Conservation (phyloP, 2,329 filamentous ascomycete species). For the Aspergillus glaucus region DNA sequence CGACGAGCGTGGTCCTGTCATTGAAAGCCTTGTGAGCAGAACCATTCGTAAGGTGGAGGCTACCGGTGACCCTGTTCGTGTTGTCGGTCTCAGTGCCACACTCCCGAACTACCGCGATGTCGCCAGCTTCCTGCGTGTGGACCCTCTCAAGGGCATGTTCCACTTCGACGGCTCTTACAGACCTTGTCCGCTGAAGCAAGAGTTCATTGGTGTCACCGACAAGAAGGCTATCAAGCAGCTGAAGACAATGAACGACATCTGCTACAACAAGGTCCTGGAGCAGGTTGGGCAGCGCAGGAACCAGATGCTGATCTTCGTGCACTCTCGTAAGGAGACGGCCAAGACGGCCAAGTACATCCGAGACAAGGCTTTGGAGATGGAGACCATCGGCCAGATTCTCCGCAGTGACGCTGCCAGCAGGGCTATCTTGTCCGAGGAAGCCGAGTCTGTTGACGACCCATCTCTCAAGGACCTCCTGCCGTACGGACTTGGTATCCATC, state of each 20-base stretch:
- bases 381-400: conserved; percentile 93
- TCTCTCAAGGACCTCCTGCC: conserved; percentile 91
- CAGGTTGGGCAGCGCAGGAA: conserved; percentile 89
- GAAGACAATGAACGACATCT: conserved; percentile 99
- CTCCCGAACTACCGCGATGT: conserved; percentile 96
- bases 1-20: conserved; percentile 90
- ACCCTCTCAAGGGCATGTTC: conserved; percentile 78
- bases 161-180: conserved; percentile 94
- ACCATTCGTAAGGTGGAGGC: conserved; percentile 91
- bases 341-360: conserved; percentile 95
- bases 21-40: conserved; percentile 93
- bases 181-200: conserved; percentile 89
- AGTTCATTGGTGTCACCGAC: conserved; percentile 95
- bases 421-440: conserved; percentile 80
- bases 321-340: conserved; percentile 94
- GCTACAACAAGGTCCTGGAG: conserved; percentile 94
- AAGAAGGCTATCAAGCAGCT: conserved; percentile 98
- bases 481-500: conserved; percentile 96
- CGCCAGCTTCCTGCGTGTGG: conserved; percentile 87
- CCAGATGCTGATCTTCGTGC: conserved; percentile 98
- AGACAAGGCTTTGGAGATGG: conserved; percentile 93
- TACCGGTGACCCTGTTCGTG: conserved; percentile 84
- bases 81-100: conserved; percentile 89
- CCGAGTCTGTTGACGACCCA: conserved; percentile 72
- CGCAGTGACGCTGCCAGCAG: conserved; percentile 86